Evolutionary conservation across 225 moss, liverwort and hornwort genomes (phyloP), one percentile per base, ranked within the genome.

Genomic region (Climacium dendroides): DNA sequence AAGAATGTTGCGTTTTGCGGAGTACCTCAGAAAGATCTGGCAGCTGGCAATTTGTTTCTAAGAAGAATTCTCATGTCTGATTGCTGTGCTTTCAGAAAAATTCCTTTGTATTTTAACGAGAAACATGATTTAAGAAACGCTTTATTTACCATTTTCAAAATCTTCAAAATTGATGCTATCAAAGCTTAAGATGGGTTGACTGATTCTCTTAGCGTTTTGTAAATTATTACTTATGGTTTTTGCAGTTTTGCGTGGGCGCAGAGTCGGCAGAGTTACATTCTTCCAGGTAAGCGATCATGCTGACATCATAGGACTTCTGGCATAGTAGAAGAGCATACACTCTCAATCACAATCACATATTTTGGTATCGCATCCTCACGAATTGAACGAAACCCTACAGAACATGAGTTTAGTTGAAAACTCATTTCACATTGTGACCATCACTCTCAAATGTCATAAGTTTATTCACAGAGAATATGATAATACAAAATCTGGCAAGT

Each of bases 201-300:
- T 54, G 47, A 47, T 86, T 54, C 53, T 80, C 29, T 45, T 45
- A 12, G 23, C 24, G n/a, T 65, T 81, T 63, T 69, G 9, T 19
- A 22, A 54, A 26, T 35, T 41, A 39, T n/a, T 41, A 34, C 41
- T 67, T 67, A 3, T 74, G 84, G 45, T 79, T 57, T 43, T 89
- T 79, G 89, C 94, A 98, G 98, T 85, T 95, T 96, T 91, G 91
- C 98, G 43, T 97, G 96, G 96, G 90, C 93, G 71, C 93, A 95
- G 89, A 91, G 88, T 6, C 91, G 96, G 82, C 87, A 92, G 37
- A 83, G 91, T 88, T 37, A 26, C 37, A 83, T 98, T 76, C 94
- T 98, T 87, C 98, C 97, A 90, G 98, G 98, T 98, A 85, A 83
- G 75, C 48, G 4, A 92, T 37, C 48, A 65, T 50, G 43, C 15